Evolutionary conservation across 2,329 filamentous ascomycete genomes (phyloP), one percentile per base, ranked within the genome.

Genomic region (Aotearoamyces nothofagi): DNA sequence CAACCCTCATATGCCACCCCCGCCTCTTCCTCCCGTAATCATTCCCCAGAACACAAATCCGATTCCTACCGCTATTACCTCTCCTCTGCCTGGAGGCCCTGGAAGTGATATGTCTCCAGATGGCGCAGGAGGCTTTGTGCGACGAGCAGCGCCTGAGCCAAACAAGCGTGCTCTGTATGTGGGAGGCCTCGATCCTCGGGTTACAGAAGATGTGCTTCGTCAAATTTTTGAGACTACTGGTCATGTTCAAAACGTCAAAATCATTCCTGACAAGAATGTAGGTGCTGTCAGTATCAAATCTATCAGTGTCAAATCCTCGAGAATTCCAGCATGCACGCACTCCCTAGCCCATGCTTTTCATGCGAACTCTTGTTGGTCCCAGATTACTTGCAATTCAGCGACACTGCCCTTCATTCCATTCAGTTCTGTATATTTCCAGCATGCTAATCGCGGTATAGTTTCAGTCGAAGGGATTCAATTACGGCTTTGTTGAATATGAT

Each of bases 231-330:
- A 98, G 64, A 98, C 90, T 5, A 94, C 86, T 34, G 90, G 90
- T 33, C 90, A 98, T 58, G 90, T 98, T 40, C 79, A 93, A 59
- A 94, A 83, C 50, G 90, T 98, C 52, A 98, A 98, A 67, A 94
- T 98, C 51, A 98, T 98, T 53, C 90, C 90, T 29, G 90, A 98
- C 66, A 98, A 98, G 69, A 98, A 94, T 58, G 86, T 93, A 61
- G 69, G 83, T 73, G 47, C 50, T 37, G 50, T 53, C 44, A 50
- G 51, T 52, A 47, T 48, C 38, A 46, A 40, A 26, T 41, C 41
- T 47, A 32, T 33, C 33, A 36, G 10, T 39, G 29, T 44, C 36
- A 36, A 35, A 38, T 37, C 30, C 29, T 39, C 30, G 35, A 35
- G 38, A 41, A 33, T 34, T 39, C 27, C 30, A 23, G 26, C 19